phyloP scores from a whole-genome alignment of 768 basidiomycete species.

The Rossbeevera mucosa region DNA sequence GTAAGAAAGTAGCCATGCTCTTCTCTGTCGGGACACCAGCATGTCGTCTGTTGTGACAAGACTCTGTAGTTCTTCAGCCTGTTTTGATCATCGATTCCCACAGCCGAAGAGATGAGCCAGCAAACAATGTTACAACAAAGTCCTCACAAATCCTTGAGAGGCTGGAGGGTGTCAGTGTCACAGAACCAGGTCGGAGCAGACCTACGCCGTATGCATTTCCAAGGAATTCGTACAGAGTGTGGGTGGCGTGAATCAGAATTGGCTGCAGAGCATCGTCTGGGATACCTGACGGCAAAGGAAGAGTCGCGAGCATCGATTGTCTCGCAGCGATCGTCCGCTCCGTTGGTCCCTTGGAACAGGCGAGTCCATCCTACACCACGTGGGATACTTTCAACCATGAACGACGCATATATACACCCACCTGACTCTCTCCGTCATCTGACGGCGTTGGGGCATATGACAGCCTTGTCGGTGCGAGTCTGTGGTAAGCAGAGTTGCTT shows the following conservation, averaged over 20 bases:
- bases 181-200: constrained; percentile 3
- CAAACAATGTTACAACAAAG: background rate
- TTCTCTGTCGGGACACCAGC: constrained; percentile 79
- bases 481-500: constrained; percentile 26
- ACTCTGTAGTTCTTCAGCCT: constrained; percentile 67
- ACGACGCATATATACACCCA: constrained; percentile 19
- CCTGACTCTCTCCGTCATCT: constrained; percentile 9
- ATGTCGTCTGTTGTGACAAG: constrained; percentile 61
- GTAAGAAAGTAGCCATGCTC: constrained; percentile 77
- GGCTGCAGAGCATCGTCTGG: constrained; percentile 67
- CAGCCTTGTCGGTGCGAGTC: constrained; percentile 4
- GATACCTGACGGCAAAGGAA: constrained; percentile 60
- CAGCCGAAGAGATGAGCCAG: background rate
- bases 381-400: background rate
- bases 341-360: constrained; percentile 9
- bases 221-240: constrained; percentile 68
- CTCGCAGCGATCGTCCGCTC: constrained; percentile 49
- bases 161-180: constrained; percentile 33
- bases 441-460: background rate
- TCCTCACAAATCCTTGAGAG: constrained; percentile 54
- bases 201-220: constrained; percentile 53
- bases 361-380: constrained; percentile 1
- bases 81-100: background rate
- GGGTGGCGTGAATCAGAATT: constrained; percentile 58
- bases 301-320: constrained; percentile 49